Percentiles rank a stretch among this genome's conserved stretches.
These are phyloP conservation scores for Amborella trichopoda DNA, from an alignment of 164 flowering plant genomes.

Conservation along the genomic window DNA sequence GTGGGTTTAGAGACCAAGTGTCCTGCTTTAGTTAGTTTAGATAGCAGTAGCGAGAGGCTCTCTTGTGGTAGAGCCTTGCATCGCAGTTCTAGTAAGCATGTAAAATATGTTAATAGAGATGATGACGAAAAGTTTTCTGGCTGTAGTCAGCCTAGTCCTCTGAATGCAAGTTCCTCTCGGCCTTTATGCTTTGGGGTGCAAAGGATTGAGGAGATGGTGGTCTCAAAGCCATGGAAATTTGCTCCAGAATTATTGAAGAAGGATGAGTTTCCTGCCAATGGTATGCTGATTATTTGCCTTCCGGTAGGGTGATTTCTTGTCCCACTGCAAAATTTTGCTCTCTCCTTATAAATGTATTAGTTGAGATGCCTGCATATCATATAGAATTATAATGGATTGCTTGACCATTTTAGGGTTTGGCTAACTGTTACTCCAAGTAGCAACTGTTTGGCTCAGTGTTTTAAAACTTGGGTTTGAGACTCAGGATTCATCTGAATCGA, in stretches of 20 bases:
- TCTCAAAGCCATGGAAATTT: constrained; percentile 53
- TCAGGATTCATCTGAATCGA: too few relatives aligned
- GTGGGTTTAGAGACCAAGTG: constrained; percentile 28
- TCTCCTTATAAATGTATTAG: too few relatives aligned
- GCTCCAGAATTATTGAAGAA: constrained; percentile 38
- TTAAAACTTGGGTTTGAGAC: too few relatives aligned
- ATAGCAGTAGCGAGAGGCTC: constrained; percentile 32
- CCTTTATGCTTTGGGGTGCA: constrained; percentile 42
- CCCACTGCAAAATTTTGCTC: neutral
- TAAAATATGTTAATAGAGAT: constrained; percentile 67
- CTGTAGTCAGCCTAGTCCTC: constrained; percentile 52
- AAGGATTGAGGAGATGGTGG: constrained; percentile 54
- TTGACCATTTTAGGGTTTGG: too few relatives aligned
- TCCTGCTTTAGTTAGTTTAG: constrained; percentile 39
- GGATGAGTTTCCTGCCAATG: constrained; percentile 26
- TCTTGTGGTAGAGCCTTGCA: constrained; percentile 21
- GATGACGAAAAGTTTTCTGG: constrained; percentile 89
- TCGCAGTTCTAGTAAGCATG: constrained; percentile 33
- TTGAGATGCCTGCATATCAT: too few relatives aligned
- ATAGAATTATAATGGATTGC: too few relatives aligned
- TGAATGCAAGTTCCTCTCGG: constrained; percentile 26
- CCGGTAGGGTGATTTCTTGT: too few relatives aligned
- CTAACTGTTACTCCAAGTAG: too few relatives aligned
- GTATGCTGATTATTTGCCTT: constrained; percentile 39
- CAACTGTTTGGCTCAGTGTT: too few relatives aligned